Conservation (phyloP, 2,329 filamentous ascomycete genomes). For the Penicillium sp. region DNA sequence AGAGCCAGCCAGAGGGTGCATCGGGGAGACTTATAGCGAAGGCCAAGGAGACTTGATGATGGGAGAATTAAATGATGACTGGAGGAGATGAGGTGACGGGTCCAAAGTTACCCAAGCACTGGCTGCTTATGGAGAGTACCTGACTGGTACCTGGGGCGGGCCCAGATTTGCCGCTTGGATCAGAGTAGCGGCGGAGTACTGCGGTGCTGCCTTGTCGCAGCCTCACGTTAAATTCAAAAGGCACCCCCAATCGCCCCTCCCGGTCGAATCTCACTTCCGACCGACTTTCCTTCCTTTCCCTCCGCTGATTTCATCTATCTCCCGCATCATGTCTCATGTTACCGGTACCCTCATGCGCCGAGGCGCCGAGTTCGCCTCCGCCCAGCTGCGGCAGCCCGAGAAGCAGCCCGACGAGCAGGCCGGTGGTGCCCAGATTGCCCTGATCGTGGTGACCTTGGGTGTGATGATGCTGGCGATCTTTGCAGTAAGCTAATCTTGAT, state of each 20-base stretch:
- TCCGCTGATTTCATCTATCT: background rate
- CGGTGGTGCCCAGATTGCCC: conserved; percentile 25
- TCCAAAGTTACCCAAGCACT: no score
- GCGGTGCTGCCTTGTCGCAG: no score
- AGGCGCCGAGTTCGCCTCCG: conserved; percentile 33
- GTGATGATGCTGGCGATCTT: conserved; percentile 24
- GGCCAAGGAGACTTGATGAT: no score
- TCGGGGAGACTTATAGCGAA: background rate
- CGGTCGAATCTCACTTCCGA: conserved; percentile 1
- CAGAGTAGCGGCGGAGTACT: no score
- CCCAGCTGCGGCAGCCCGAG: conserved; percentile 21
- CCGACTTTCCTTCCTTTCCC: conserved; percentile 1
- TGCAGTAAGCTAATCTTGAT: conserved; percentile 24
- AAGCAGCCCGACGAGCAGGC: conserved; percentile 21
- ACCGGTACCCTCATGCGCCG: conserved; percentile 36
- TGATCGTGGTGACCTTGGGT: conserved; percentile 30
- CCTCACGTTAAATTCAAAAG: no score
- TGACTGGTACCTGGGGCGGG: no score
- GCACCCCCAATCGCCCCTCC: background rate
- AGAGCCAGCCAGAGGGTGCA: background rate
- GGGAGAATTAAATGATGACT: background rate
- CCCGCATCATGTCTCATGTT: conserved; percentile 28
- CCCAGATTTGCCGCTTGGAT: no score
- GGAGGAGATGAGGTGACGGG: no score
- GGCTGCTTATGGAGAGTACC: no score